These are phyloP conservation scores for Fusarium sp. DNA, from an alignment of 2,329 filamentous ascomycete genomes.

Conservation along the genomic window DNA sequence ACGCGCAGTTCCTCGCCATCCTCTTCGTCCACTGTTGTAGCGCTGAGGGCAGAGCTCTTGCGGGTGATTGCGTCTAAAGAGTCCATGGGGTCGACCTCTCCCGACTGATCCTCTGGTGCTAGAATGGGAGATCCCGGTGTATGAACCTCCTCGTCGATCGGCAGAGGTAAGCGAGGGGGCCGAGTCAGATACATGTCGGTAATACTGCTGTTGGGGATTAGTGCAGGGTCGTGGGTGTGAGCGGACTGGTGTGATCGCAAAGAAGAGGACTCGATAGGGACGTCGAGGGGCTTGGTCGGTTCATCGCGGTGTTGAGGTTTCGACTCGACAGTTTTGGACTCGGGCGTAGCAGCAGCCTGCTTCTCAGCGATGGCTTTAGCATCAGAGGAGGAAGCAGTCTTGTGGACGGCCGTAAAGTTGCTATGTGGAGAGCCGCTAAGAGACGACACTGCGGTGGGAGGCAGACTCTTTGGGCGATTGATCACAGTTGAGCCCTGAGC, in stretches of 20 bases:
- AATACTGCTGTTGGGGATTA: conserved; percentile 66
- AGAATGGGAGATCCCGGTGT: conserved; percentile 92
- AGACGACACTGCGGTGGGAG: conserved; percentile 61
- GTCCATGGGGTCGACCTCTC: conserved; percentile 65
- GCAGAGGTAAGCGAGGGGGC: conserved; percentile 90
- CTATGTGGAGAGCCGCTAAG: conserved; percentile 60
- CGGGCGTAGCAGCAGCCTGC: conserved; percentile 14
- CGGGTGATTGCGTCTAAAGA: conserved; percentile 62
- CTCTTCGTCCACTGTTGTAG: conserved; percentile 79
- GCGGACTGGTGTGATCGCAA: conserved; percentile 53
- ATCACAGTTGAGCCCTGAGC: conserved; percentile 67
- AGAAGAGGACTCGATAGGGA: conserved; percentile 59
- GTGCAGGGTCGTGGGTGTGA: conserved; percentile 54
- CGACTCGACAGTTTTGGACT: conserved; percentile 18
- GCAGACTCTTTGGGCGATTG: conserved; percentile 59
- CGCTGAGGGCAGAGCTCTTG: conserved; percentile 69
- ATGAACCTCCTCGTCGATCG: conserved; percentile 91
- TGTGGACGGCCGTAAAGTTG: conserved; percentile 48
- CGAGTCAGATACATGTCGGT: conserved; percentile 73
- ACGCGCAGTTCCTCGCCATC: conserved; percentile 80
- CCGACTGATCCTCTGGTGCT: conserved; percentile 67
- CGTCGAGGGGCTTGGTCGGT: conserved; percentile 68
- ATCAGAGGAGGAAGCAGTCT: conserved; percentile 37
- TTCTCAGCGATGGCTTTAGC: conserved; percentile 23
- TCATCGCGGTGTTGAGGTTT: conserved; percentile 45